Conservation (phyloP, 2,329 filamentous ascomycete genomes). For the Juglanconis juglandina region DNA sequence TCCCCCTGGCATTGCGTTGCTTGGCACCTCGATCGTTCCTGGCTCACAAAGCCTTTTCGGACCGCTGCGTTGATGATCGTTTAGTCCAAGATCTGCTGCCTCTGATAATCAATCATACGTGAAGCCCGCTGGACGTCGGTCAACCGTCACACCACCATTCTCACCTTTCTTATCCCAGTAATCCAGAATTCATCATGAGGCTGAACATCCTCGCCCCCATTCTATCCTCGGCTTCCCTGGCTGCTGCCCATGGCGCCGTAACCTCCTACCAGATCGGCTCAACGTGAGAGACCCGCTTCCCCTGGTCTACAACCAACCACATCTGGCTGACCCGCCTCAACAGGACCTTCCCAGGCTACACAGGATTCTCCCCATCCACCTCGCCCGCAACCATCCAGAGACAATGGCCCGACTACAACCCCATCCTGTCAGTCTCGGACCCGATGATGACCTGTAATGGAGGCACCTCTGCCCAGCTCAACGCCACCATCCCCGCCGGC, state of each 20-base stretch:
- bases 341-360: slow-evolving; percentile 39
- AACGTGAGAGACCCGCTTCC: slow-evolving; percentile 18
- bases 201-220: slow-evolving; percentile 12
- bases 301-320: background rate
- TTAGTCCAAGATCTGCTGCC: background rate
- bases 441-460: slow-evolving; percentile 54
- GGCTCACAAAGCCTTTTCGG: background rate
- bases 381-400: slow-evolving; percentile 52
- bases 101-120: too few species aligned
- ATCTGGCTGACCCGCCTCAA: background rate
- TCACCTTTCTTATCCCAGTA: background rate
- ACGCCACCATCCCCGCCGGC: slow-evolving; percentile 45
- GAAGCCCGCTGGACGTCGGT: too few species aligned
- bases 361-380: slow-evolving; percentile 47
- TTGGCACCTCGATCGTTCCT: background rate
- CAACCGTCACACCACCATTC: background rate
- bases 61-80: background rate
- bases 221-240: slow-evolving; percentile 25
- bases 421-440: slow-evolving; percentile 45
- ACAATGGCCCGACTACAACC: slow-evolving; percentile 57
- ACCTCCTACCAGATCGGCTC: slow-evolving; percentile 46
- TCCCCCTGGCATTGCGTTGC: background rate
- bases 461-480: slow-evolving; percentile 43
- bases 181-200: slow-evolving; percentile 14
- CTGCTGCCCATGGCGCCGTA: slow-evolving; percentile 35